Percentiles rank a stretch among this genome's conserved stretches.
These are phyloP conservation scores for Thuja plicata DNA, from an alignment of 83 land plant genomes.

Conservation along the genomic window DNA sequence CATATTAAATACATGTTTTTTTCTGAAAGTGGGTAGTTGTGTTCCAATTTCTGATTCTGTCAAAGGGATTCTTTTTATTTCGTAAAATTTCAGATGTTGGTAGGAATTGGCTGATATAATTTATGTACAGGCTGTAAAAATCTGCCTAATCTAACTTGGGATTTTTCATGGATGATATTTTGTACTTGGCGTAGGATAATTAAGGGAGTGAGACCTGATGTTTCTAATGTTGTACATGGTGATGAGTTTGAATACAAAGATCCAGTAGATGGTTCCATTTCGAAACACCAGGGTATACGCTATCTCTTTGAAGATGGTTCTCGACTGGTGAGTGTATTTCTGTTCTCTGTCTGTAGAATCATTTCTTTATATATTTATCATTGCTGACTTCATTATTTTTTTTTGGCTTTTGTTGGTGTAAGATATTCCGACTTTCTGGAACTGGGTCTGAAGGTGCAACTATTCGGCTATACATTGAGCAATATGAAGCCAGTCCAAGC, in stretches of 20 bases:
- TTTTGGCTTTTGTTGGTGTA: constrained; percentile 5
- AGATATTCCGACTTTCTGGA: constrained; percentile 92
- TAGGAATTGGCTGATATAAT: background rate
- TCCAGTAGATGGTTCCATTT: constrained; percentile 96
- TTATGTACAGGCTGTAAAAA: background rate
- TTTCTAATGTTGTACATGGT: constrained; percentile 68
- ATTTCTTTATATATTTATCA: background rate
- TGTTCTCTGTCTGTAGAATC: constrained; percentile 8
- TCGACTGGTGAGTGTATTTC: constrained; percentile 64
- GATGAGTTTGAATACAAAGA: constrained; percentile 99
- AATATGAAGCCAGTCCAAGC: constrained; percentile 80
- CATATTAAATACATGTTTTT: too few relatives aligned
- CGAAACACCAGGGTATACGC: constrained; percentile 97
- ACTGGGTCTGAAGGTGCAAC: constrained; percentile 99
- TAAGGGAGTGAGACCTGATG: constrained; percentile 69
- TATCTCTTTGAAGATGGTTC: constrained; percentile 96
- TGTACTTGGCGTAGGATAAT: constrained; percentile 59
- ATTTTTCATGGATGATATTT: background rate
- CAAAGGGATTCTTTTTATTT: background rate
- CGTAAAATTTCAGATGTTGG: background rate
- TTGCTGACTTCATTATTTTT: background rate
- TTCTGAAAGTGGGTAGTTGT: too few relatives aligned
- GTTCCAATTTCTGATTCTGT: background rate
- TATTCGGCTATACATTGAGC: constrained; percentile 93
- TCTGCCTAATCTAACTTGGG: background rate